Evolutionary conservation across 202 grass and related monocot species (phyloP), one percentile per base, ranked within the genome.

Genomic region (Zoysia matrella): DNA sequence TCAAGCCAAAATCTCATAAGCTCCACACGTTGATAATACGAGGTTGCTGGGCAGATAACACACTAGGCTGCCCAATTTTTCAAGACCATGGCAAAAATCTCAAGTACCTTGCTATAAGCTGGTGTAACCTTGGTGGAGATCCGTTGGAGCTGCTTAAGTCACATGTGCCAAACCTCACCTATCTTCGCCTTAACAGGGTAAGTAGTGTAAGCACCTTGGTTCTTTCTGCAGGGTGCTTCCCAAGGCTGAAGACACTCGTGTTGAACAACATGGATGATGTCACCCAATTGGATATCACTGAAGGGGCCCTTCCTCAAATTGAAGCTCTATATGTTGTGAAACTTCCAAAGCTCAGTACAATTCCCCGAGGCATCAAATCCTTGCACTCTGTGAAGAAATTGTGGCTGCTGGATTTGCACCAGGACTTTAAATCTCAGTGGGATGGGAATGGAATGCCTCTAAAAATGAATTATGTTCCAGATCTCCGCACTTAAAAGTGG

Each of bases 321-420:
- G 67, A 87, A 15, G 51, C 15, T 42, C 52, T 94, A 42, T 54
- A 80, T 22, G 14, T 91, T 15, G 6, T 52, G 69, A 39, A 71
- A 1, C 52, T 91, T 0, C 6, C 9, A 2, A 49, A 71, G 0
- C 65, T 91, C 1, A 7, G 65, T 6, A 77, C 54, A 12, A 43
- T 89, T 4, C 92, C 89, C 22, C 11, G 52, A 15, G 89, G 92
- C 52, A 81, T 91, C 3, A 82, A 86, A 36, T 63, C 30, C 14
- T 73, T 89, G 73, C 13, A 0, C 3, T 69, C 80, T 12, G 51
- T 94, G 5, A 75, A 80, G 49, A 87, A 60, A 11, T 73, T 87
- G 0, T 78, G 60, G 50, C 8, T 87, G 1, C 5, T 71, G 4
- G 0, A 0, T 46, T 44, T 82, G 30, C 79, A 82, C 11, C 4